phyloP scores from a whole-genome alignment of 495 filamentous ascomycete genomes.

The Penicillium canariense region DNA sequence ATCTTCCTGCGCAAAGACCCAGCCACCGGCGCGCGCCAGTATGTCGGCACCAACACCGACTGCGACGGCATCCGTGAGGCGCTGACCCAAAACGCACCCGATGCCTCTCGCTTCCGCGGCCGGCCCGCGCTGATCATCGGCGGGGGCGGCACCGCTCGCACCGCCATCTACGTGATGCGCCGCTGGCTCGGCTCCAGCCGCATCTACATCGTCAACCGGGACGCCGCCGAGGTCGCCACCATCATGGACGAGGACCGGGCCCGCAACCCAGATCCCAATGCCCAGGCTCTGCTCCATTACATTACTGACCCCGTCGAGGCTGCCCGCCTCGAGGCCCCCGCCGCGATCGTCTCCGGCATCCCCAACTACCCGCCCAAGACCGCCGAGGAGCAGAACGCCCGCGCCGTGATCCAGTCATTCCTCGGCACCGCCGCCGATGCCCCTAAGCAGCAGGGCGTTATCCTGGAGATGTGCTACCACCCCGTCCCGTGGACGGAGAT shows the following conservation, averaged over 20 bases:
- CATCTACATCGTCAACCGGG: slow-evolving; percentile 71
- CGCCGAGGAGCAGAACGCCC: slow-evolving; percentile 53
- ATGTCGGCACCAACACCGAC: slow-evolving; percentile 74
- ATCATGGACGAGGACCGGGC: slow-evolving; percentile 53
- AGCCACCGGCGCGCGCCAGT: slow-evolving; percentile 37
- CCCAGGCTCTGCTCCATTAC: slow-evolving; percentile 50
- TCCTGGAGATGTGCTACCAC: slow-evolving; percentile 81
- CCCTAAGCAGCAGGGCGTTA: slow-evolving; percentile 54
- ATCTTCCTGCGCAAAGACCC: slow-evolving; percentile 57
- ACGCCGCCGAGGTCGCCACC: slow-evolving; percentile 58
- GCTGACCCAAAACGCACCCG: slow-evolving; percentile 57
- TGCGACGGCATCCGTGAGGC: slow-evolving; percentile 69
- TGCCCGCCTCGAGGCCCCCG: slow-evolving; percentile 51
- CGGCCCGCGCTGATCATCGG: slow-evolving; percentile 61
- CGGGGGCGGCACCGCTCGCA: slow-evolving; percentile 68
- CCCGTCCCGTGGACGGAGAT: slow-evolving; percentile 65
- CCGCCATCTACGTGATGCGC: slow-evolving; percentile 65
- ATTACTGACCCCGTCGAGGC: slow-evolving; percentile 57
- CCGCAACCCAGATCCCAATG: slow-evolving; percentile 34
- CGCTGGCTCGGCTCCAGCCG: slow-evolving; percentile 61
- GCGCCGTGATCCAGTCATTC: slow-evolving; percentile 56
- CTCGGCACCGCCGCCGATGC: slow-evolving; percentile 32
- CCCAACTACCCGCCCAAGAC: slow-evolving; percentile 67
- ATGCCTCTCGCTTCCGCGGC: slow-evolving; percentile 43
- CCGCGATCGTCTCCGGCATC: slow-evolving; percentile 63